A percentile compares a stretch with the other conserved stretches of the same genome.
Evolutionary conservation across 495 filamentous ascomycete genomes (phyloP).

Genomic region (Aspergillus bridgeri): DNA sequence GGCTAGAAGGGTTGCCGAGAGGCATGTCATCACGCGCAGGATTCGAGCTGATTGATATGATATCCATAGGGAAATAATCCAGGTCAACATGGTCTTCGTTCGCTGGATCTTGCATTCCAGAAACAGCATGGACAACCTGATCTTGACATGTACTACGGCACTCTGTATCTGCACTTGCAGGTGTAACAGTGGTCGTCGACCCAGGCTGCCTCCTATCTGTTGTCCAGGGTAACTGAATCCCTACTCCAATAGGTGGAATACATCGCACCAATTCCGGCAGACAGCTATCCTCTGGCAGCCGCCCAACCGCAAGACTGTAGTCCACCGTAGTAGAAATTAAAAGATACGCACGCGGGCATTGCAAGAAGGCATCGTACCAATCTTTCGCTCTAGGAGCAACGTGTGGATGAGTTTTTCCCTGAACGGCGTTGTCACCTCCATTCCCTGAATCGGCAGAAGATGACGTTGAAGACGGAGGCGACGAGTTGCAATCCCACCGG

Average conservation of each 20-base stretch:
- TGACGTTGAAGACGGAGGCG: neutral
- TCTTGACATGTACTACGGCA: neutral
- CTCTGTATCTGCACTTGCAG: neutral
- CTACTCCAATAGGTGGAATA: slow-evolving; percentile 20
- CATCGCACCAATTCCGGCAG: slow-evolving; percentile 28
- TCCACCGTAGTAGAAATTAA: slow-evolving; percentile 33
- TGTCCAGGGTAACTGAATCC: slow-evolving; percentile 25
- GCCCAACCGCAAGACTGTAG: slow-evolving; percentile 26
- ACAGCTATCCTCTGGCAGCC: slow-evolving; percentile 21
- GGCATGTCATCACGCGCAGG: neutral
- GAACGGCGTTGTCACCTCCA: neutral
- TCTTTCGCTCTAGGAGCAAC: slow-evolving; percentile 13
- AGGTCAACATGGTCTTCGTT: neutral
- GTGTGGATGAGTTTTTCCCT: neutral
- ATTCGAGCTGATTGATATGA: neutral
- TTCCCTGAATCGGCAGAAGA: neutral
- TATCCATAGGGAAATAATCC: neutral
- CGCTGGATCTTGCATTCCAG: neutral
- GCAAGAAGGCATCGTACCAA: slow-evolving; percentile 33
- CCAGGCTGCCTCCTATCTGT: neutral
- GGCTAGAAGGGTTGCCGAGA: neutral
- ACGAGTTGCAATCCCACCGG: slow-evolving; percentile 1
- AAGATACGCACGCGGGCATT: slow-evolving; percentile 32
- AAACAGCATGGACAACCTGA: neutral
- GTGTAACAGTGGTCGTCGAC: neutral